Conservation (phyloP, 2,329 filamentous ascomycete species). For the Pezicula rhizophila region DNA sequence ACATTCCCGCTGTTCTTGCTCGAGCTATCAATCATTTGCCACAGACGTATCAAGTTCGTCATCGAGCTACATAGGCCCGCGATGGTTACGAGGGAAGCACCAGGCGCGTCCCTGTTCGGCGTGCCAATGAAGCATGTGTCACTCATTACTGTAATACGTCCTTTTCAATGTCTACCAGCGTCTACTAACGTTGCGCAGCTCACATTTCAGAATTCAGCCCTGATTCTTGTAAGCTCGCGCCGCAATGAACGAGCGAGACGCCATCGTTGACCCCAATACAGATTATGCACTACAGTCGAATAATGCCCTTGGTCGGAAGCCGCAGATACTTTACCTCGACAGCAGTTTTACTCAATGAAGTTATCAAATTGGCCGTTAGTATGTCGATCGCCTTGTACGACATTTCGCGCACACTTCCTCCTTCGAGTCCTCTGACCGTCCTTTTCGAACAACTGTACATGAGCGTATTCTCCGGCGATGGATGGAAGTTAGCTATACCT, state of each 20-base stretch:
- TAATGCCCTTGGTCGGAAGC: slow-evolving; percentile 79
- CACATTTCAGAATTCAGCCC: slow-evolving; percentile 72
- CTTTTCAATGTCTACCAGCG: slow-evolving; percentile 16
- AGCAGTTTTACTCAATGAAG: slow-evolving; percentile 87
- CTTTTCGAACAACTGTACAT: slow-evolving; percentile 75
- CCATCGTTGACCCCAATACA: slow-evolving; percentile 30
- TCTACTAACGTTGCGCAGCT: slow-evolving; percentile 45
- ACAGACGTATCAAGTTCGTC: neutral
- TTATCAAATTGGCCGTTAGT: slow-evolving; percentile 82
- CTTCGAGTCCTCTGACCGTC: slow-evolving; percentile 72
- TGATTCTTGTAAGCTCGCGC: slow-evolving; percentile 55
- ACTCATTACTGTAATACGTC: slow-evolving; percentile 50
- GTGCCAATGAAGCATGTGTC: slow-evolving; percentile 65
- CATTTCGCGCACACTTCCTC: slow-evolving; percentile 68
- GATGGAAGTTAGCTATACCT: slow-evolving; percentile 90
- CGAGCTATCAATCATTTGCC: neutral
- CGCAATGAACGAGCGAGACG: neutral
- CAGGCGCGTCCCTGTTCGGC: slow-evolving; percentile 34
- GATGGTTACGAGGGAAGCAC: slow-evolving; percentile 1
- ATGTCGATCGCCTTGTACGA: slow-evolving; percentile 85
- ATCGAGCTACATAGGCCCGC: neutral
- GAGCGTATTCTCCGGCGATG: slow-evolving; percentile 80
- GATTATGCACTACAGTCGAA: slow-evolving; percentile 91
- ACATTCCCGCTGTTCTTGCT: neutral
- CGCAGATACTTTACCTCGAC: slow-evolving; percentile 92